phyloP scores from a whole-genome alignment of 2,329 filamentous ascomycete species.

The Sclerotinia subarctica region DNA sequence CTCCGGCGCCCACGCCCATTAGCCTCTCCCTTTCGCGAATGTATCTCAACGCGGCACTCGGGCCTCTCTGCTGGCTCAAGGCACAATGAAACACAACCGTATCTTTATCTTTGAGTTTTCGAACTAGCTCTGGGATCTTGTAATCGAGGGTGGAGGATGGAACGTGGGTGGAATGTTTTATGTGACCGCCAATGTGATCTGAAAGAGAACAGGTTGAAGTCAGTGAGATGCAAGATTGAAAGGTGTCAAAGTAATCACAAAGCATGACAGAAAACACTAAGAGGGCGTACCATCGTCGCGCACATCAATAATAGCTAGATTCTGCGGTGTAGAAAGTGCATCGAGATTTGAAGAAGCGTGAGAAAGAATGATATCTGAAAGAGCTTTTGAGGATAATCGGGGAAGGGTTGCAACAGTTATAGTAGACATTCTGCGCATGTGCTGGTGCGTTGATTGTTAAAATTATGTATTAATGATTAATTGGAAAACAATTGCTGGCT shows the following conservation, averaged over 20 bases:
- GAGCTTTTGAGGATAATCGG: conserved; percentile 34
- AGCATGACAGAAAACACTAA: not conserved
- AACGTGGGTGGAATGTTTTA: conserved; percentile 71
- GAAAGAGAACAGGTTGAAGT: conserved; percentile 1
- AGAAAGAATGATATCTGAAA: conserved; percentile 36
- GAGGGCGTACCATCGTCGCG: conserved; percentile 66
- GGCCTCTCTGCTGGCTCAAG: conserved; percentile 85
- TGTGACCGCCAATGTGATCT: conserved; percentile 93
- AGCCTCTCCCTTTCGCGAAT: conserved; percentile 63
- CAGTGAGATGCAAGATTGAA: not conserved
- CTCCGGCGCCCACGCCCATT: conserved; percentile 33
- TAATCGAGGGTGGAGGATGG: conserved; percentile 71
- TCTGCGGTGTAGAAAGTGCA: conserved; percentile 24
- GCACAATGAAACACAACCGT: conserved; percentile 93
- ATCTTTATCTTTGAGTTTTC: conserved; percentile 71
- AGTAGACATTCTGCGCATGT: conserved; percentile 28
- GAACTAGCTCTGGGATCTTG: conserved; percentile 77
- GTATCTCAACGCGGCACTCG: conserved; percentile 78
- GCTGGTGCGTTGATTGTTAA: not conserved
- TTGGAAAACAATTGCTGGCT: not conserved
- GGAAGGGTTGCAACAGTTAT: conserved; percentile 33
- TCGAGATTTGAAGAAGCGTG: conserved; percentile 32
- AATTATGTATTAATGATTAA: not conserved
- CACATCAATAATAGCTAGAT: conserved; percentile 79
- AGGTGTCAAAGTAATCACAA: not conserved